phyloP scores from a whole-genome alignment of 2,329 filamentous ascomycete genomes.

The Paraphoma sp. region DNA sequence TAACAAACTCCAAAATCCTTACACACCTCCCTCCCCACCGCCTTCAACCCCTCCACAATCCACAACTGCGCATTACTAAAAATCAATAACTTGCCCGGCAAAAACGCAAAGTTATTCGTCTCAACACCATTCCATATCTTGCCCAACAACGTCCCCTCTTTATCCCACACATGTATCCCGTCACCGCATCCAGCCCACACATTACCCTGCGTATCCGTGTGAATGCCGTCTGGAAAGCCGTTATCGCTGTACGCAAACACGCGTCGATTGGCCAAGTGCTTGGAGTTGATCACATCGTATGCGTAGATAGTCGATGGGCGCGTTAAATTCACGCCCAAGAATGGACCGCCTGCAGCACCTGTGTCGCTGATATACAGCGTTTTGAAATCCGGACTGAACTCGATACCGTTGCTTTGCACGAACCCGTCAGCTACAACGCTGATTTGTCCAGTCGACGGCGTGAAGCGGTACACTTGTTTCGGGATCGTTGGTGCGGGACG shows the following conservation, averaged over 20 bases:
- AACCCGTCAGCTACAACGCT: conserved; percentile 52
- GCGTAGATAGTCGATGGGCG: conserved; percentile 52
- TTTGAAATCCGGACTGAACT: conserved; percentile 52
- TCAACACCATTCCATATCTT: conserved; percentile 62
- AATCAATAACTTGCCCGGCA: conserved; percentile 41
- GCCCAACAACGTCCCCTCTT: conserved; percentile 58
- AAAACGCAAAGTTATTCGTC: conserved; percentile 46
- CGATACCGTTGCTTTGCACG: conserved; percentile 54
- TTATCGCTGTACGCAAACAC: conserved; percentile 64
- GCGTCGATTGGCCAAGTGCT: conserved; percentile 43
- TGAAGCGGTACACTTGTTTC: conserved; percentile 53
- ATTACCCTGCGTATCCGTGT: conserved; percentile 61
- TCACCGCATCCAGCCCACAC: conserved; percentile 64
- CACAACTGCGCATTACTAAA: conserved; percentile 46
- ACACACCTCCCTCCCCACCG: conserved; percentile 43
- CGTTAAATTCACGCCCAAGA: conserved; percentile 41
- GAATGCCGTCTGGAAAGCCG: conserved; percentile 66
- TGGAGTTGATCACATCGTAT: conserved; percentile 50
- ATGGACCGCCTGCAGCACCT: conserved; percentile 46
- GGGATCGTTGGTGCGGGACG: conserved; percentile 39
- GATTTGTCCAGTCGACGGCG: conserved; percentile 49
- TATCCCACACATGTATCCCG: conserved; percentile 62
- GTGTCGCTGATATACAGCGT: conserved; percentile 56
- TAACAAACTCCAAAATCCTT: conserved; percentile 39
- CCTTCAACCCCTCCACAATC: conserved; percentile 44